Evolutionary conservation across 2,329 filamentous ascomycete species (phyloP).

Genomic region (Aspergillus sp.): DNA sequence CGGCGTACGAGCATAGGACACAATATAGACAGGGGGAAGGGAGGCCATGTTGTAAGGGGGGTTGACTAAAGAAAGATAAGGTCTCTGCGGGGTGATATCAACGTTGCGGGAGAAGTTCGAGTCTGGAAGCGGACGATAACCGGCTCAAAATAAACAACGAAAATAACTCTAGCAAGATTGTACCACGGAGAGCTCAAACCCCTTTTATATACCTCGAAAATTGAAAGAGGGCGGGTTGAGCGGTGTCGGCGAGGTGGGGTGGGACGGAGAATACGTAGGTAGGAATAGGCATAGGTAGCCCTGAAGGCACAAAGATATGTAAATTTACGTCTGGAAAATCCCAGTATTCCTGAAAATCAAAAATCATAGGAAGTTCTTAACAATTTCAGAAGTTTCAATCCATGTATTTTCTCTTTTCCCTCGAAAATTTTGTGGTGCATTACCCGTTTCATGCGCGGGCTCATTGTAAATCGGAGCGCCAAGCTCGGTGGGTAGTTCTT

Average conservation of each 20-base stretch:
- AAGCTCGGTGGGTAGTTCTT: slow-evolving; percentile 11
- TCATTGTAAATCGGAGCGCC: slow-evolving; percentile 3
- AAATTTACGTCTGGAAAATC: neutral
- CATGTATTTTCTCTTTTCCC: neutral
- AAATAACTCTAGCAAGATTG: neutral
- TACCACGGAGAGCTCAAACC: neutral
- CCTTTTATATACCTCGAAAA: slow-evolving; percentile 10
- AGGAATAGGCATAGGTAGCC: neutral
- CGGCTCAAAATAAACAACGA: neutral
- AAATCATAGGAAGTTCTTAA: neutral
- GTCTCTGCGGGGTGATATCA: neutral
- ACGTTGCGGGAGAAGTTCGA: neutral
- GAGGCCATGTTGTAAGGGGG: slow-evolving; percentile 64
- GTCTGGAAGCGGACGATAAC: neutral
- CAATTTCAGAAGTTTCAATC: neutral
- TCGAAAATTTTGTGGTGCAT: neutral
- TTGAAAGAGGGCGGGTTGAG: neutral
- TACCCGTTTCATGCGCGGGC: neutral
- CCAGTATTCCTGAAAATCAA: neutral
- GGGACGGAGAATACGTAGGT: neutral
- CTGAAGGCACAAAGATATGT: neutral
- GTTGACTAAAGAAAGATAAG: neutral
- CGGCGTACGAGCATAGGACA: slow-evolving; percentile 86
- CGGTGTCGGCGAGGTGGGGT: slow-evolving; percentile 6
- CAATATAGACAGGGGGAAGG: slow-evolving; percentile 90